Percentiles rank a stretch among this genome's conserved stretches.
Conservation (phyloP, 1,139 yeast species). For the Pichia sp. region DNA sequence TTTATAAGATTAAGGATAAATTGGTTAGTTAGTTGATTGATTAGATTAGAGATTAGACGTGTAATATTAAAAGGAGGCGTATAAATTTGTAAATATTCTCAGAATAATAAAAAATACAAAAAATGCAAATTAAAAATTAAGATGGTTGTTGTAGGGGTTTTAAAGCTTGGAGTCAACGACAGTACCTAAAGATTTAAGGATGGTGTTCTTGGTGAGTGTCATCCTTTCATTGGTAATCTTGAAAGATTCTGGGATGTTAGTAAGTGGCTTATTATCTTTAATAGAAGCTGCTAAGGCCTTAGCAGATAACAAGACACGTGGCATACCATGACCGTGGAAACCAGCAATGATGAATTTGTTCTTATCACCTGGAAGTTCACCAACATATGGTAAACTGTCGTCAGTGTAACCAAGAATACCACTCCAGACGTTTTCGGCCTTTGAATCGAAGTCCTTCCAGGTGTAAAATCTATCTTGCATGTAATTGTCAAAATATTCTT, state of each 20-base stretch:
- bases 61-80: too few species aligned
- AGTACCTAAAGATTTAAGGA: slow-evolving; percentile 20
- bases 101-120: not conserved
- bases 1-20: slow-evolving; percentile 2
- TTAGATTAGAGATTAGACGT: too few species aligned
- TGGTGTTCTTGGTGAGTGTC: slow-evolving; percentile 15
- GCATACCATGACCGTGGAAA: slow-evolving; percentile 34
- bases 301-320: slow-evolving; percentile 26
- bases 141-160: not conserved
- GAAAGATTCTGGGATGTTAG: slow-evolving; percentile 24
- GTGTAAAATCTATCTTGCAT: slow-evolving; percentile 27
- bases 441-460: slow-evolving; percentile 25
- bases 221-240: slow-evolving; percentile 22
- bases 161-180: not conserved
- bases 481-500: slow-evolving; percentile 24
- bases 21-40: too few species aligned
- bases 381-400: slow-evolving; percentile 31
- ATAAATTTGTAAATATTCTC: too few species aligned
- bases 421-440: slow-evolving; percentile 25
- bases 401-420: slow-evolving; percentile 31
- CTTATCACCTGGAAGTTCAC: slow-evolving; percentile 24
- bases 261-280: slow-evolving; percentile 8
- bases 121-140: not conserved
- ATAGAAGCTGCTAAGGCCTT: slow-evolving; percentile 25
- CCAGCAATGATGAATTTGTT: slow-evolving; percentile 32